phyloP scores from a whole-genome alignment of 2,329 filamentous ascomycete species.

The Bipolaris zeicola region DNA sequence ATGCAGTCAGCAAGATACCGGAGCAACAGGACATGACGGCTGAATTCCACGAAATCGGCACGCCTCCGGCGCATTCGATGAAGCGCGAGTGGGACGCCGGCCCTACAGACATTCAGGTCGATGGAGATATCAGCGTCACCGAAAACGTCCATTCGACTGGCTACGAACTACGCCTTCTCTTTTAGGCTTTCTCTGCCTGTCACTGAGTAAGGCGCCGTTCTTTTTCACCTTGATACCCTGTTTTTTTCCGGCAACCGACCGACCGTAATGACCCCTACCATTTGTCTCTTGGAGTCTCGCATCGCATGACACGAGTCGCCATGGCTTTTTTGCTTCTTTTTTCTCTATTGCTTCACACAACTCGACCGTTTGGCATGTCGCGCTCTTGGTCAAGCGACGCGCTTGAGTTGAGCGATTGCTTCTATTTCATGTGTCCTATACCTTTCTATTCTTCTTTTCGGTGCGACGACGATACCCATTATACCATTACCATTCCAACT shows the following conservation, averaged over 20 bases:
- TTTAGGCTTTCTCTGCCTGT: slow-evolving; percentile 35
- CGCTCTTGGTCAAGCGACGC: slow-evolving; percentile 37
- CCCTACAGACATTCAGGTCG: slow-evolving; percentile 54
- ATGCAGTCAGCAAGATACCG: slow-evolving; percentile 78
- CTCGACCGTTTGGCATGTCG: slow-evolving; percentile 28
- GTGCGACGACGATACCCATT: slow-evolving; percentile 48
- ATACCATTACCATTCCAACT: slow-evolving; percentile 32
- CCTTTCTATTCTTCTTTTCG: slow-evolving; percentile 29
- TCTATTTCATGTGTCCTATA: slow-evolving; percentile 17
- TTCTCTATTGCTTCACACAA: slow-evolving; percentile 10
- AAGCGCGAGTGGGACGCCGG: slow-evolving; percentile 62
- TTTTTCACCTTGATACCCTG: slow-evolving; percentile 16
- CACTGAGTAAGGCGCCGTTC: slow-evolving; percentile 9
- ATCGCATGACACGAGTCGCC: slow-evolving; percentile 17
- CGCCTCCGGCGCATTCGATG: slow-evolving; percentile 49
- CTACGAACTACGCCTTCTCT: slow-evolving; percentile 57
- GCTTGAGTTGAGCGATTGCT: slow-evolving; percentile 26
- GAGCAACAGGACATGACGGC: slow-evolving; percentile 90
- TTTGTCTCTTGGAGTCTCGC: slow-evolving; percentile 30
- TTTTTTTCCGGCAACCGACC: slow-evolving; percentile 24
- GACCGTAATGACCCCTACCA: slow-evolving; percentile 43
- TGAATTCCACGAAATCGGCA: slow-evolving; percentile 68
- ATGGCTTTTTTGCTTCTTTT: slow-evolving; percentile 18
- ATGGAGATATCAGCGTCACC: slow-evolving; percentile 53
- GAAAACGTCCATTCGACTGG: slow-evolving; percentile 53